Percentiles rank a stretch among this genome's conserved stretches.
These are phyloP conservation scores for Pseudevernia furfuracea DNA, from an alignment of 495 filamentous ascomycete genomes.

Conservation along the genomic window DNA sequence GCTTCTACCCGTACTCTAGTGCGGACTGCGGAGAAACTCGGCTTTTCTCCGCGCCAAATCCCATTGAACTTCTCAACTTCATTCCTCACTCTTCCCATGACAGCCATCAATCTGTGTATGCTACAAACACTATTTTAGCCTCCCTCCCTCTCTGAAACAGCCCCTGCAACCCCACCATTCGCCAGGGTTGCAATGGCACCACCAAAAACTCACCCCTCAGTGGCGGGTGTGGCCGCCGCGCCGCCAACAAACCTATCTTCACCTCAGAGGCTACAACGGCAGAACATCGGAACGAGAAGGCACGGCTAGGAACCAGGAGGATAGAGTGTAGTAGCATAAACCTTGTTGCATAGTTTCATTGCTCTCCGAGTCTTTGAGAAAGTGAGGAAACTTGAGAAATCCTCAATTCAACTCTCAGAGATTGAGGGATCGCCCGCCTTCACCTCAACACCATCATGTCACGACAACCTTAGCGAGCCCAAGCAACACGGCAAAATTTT, in stretches of 20 bases:
- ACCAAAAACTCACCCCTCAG: not conserved
- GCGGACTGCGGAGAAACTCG: not conserved
- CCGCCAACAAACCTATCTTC: not conserved
- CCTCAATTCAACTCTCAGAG: not conserved
- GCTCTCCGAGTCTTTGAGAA: not conserved
- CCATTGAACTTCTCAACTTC: not conserved
- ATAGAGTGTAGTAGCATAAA: not conserved
- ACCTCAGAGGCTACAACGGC: not conserved
- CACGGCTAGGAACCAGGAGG: not conserved
- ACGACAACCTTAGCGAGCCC: not conserved
- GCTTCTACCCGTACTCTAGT: no score
- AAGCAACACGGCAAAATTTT: not conserved
- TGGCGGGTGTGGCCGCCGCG: not conserved
- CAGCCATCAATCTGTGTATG: not conserved
- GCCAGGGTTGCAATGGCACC: not conserved
- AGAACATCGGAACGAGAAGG: not conserved
- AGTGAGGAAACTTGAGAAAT: no score
- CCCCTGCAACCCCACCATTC: not conserved
- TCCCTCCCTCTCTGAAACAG: not conserved
- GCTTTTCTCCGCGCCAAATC: not conserved
- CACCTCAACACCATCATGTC: not conserved
- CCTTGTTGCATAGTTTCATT: not conserved
- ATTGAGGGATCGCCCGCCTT: not conserved
- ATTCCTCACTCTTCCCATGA: not conserved
- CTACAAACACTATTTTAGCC: no score